Evolutionary conservation across 345 rosid genomes (phyloP).

Genomic region (Stellera chamaejasme): DNA sequence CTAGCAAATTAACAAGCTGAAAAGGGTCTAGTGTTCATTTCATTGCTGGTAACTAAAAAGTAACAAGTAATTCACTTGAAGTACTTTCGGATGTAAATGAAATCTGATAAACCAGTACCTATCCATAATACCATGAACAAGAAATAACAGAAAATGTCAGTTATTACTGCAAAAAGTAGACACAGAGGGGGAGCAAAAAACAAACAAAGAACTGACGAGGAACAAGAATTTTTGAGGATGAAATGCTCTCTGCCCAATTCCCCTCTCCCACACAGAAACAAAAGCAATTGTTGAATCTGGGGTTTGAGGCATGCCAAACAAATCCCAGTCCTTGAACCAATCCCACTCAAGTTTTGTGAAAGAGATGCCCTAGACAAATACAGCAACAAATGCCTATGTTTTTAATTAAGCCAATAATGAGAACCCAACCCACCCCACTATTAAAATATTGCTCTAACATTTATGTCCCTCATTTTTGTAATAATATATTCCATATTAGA

Average conservation of each 20-base stretch:
- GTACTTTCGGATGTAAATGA: no score
- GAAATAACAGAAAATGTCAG: no score
- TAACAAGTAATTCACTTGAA: no score
- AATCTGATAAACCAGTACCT: no score
- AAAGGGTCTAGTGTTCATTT: no score
- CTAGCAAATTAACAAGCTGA: no score
- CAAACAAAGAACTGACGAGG: slow-evolving; percentile 7
- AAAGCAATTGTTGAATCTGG: slow-evolving; percentile 32
- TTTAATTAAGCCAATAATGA: neutral
- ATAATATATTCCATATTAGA: no score
- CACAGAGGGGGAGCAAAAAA: slow-evolving; percentile 27
- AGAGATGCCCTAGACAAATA: slow-evolving; percentile 57
- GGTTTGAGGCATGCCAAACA: slow-evolving; percentile 62
- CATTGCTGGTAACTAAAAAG: no score
- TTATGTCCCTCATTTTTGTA: no score
- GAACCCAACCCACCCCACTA: neutral
- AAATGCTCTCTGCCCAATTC: slow-evolving; percentile 6
- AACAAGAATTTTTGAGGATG: slow-evolving; percentile 11
- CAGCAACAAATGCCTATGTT: slow-evolving; percentile 38
- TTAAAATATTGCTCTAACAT: no score
- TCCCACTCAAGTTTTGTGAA: slow-evolving; percentile 43
- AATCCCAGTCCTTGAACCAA: slow-evolving; percentile 54
- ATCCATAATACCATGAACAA: no score
- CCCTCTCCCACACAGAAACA: slow-evolving; percentile 32
- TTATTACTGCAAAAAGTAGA: slow-evolving; percentile 26